Evolutionary conservation across 225 moss, liverwort and hornwort genomes (phyloP).

Genomic region (Straminergon stramineum): DNA sequence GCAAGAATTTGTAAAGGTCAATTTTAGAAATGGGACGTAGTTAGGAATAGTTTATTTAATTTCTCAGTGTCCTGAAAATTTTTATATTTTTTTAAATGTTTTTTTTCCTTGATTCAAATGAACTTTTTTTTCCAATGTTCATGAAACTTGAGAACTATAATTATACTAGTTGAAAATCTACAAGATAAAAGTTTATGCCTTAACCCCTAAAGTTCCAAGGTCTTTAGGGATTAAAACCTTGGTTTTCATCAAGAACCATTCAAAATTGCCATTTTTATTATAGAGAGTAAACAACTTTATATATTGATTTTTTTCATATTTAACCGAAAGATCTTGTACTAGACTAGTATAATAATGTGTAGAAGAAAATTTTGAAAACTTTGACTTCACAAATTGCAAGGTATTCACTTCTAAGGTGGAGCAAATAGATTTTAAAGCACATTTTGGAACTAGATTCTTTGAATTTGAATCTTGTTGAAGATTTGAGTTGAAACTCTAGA

Average conservation of each 20-base stretch:
- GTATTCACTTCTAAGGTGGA: not conserved
- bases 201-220: accelerated
- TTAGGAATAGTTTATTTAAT: accelerated
- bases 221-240: not conserved
- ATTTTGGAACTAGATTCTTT: no score
- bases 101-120: no score
- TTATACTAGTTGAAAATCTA: not conserved
- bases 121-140: not conserved
- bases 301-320: not conserved
- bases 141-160: not conserved
- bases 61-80: no score
- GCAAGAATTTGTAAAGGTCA: not conserved
- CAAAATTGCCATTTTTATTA: not conserved
- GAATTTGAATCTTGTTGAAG: no score
- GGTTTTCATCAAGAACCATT: not conserved
- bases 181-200: not conserved
- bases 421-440: not conserved
- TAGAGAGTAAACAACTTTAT: accelerated
- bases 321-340: not conserved
- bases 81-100: no score
- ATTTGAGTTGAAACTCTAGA: not conserved
- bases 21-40: not conserved
- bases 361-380: not conserved
- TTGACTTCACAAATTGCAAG: accelerated
- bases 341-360: not conserved